Evolutionary conservation across 2,329 filamentous ascomycete species (phyloP), one percentile per base, ranked within the genome.

Genomic region (Neoscytalidium dimidiatum): DNA sequence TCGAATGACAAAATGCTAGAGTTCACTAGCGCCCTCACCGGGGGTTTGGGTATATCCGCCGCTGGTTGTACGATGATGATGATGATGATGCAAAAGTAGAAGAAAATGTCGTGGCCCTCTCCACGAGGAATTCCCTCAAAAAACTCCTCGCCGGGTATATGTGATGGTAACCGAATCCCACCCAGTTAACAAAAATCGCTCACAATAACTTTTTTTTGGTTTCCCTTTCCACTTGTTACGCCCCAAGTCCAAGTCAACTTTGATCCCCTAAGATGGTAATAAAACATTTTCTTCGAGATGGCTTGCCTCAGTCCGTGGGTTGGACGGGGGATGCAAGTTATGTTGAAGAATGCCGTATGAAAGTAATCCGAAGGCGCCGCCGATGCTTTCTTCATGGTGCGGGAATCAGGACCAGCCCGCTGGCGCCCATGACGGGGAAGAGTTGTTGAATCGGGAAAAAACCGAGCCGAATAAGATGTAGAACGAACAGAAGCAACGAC

Each of bases 41-140:
- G 71, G n/a, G 71, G 70, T 64, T 66, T 68, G 72, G 72, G 72
- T 75, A 75, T 75, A 72, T 74, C 73, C 72, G 71, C 72, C 73
- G 72, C 71, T 74, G 73, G 72, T 74, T 72, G 72, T 74, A 23
- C 19, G 26, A 26, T 41, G 31, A n/a, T 60, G 19, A 19, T 17
- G 29, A 29, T 3, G 58, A 33, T n/a, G n/a, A 62, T 46, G 19
- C 48, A 60, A 35, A 43, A 38, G 19, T 66, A 68, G 69, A 38
- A 66, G 67, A 69, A 66, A 60, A 46, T 33, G 48, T 56, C 19
- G 28, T 64, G 38, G 70, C 74, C 74, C 74, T 74, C 73, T 67
- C 71, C 69, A 68, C 68, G 69, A 72, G 65, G 65, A 68, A 67
- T 63, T 67, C 61, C 62, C 65, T 41, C n/a, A 14, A 61, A 14